These are phyloP conservation scores for Bryoerythrophyllum caledonicum DNA, from an alignment of 225 moss, liverwort and hornwort species.

Conservation along the genomic window DNA sequence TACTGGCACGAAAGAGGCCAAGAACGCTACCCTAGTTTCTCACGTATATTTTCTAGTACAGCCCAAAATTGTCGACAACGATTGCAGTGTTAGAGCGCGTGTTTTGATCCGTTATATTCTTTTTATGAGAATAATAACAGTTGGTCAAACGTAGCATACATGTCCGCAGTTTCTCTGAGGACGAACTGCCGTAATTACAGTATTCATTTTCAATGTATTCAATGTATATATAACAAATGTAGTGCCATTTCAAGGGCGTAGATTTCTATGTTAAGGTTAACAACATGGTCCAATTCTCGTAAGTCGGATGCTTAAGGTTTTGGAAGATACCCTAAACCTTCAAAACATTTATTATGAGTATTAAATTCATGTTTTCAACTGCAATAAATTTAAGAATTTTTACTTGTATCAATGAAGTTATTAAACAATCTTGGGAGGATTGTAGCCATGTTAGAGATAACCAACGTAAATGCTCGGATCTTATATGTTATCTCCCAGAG, in stretches of 20 bases:
- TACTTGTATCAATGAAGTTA: no score
- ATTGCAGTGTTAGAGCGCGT: background rate
- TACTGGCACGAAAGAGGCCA: constrained; percentile 22
- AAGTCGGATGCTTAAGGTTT: no score
- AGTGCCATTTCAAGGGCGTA: background rate
- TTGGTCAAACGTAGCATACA: constrained; percentile 3
- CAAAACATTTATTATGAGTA: no score
- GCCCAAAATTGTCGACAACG: constrained; percentile 18
- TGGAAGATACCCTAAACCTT: no score
- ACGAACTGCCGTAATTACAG: background rate
- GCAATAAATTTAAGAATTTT: no score
- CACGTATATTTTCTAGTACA: background rate
- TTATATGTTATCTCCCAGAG: no score
- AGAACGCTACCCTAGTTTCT: background rate
- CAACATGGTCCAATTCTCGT: no score
- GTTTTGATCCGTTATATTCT: background rate
- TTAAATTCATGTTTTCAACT: no score
- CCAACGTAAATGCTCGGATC: no score
- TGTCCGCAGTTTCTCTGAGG: background rate
- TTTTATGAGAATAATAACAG: background rate
- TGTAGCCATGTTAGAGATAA: no score
- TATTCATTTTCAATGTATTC: background rate
- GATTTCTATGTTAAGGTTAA: background rate
- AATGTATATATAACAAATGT: background rate
- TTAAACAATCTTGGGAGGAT: no score